phyloP scores from a whole-genome alignment of 257 asterid genomes.

The Avicennia marina region DNA sequence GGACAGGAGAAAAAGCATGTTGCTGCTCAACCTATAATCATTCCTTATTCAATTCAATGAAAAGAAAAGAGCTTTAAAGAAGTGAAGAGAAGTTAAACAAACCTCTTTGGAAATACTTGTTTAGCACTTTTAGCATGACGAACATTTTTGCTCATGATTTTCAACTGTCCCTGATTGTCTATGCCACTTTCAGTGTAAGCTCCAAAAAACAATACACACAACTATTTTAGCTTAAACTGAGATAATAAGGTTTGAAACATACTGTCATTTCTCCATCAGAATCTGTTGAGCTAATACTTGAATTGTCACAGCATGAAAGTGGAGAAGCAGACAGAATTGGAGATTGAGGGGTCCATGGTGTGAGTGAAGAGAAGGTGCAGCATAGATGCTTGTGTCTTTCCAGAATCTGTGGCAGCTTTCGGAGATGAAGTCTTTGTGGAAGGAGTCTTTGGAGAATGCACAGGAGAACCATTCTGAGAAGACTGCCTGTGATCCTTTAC shows the following conservation, averaged over 20 bases:
- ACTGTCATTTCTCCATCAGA: conserved; percentile 53
- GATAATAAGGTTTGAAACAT: conserved; percentile 28
- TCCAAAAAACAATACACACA: background rate
- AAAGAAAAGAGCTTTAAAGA: background rate
- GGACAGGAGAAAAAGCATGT: background rate
- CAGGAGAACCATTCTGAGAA: conserved; percentile 37
- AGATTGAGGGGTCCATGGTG: conserved; percentile 30
- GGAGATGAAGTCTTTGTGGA: conserved; percentile 45
- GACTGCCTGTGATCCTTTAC: conserved; percentile 33
- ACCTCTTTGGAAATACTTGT: conserved; percentile 57
- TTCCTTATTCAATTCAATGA: too few species aligned
- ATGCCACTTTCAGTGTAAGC: conserved; percentile 25
- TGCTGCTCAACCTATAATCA: background rate
- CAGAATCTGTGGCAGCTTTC: conserved; percentile 23
- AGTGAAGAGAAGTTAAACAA: background rate
- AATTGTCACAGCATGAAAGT: conserved; percentile 29
- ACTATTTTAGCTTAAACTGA: background rate
- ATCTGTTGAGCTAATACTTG: conserved; percentile 44
- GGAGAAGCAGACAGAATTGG: conserved; percentile 33
- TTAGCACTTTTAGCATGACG: conserved; percentile 26
- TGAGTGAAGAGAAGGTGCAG: conserved; percentile 58
- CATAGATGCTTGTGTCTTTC: conserved; percentile 38
- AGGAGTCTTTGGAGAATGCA: conserved; percentile 41
- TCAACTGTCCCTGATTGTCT: conserved; percentile 48
- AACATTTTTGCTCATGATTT: conserved; percentile 26